A percentile compares a stretch with the other conserved stretches of the same genome.
phyloP scores from a whole-genome alignment of 805 yeast genomes.

The Vanderwaltozyma polyspora region DNA sequence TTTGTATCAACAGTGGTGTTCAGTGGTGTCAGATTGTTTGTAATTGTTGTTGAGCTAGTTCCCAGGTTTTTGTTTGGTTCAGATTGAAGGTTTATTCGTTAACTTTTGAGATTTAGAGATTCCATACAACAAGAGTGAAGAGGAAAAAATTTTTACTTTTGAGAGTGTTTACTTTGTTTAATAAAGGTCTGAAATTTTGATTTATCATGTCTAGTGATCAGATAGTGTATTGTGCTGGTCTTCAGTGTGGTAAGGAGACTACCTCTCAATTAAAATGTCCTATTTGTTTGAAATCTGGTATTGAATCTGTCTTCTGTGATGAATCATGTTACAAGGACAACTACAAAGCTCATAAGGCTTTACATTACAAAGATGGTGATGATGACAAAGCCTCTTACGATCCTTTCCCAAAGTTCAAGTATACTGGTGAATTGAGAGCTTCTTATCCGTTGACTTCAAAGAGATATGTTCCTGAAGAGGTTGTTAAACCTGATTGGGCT shows the following conservation, averaged over 20 bases:
- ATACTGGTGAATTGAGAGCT: conserved; percentile 67
- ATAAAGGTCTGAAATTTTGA: too few species aligned
- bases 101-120: too few species aligned
- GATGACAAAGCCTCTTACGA: conserved; percentile 44
- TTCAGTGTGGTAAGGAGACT: conserved; percentile 78
- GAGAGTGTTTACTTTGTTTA: too few species aligned
- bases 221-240: conserved; percentile 65
- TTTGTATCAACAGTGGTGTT: too few species aligned
- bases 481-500: conserved; percentile 78
- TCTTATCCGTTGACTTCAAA: conserved; percentile 69
- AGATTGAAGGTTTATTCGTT: too few species aligned
- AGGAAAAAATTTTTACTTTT: too few species aligned
- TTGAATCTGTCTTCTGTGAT: conserved; percentile 57
- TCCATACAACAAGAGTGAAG: too few species aligned
- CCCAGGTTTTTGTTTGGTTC: too few species aligned
- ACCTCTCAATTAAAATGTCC: conserved; percentile 78
- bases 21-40: too few species aligned
- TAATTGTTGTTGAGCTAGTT: too few species aligned
- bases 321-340: conserved; percentile 70
- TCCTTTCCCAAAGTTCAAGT: conserved; percentile 75
- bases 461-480: conserved; percentile 58
- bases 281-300: conserved; percentile 66
- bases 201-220: too few species aligned
- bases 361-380: conserved; percentile 55
- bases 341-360: conserved; percentile 63